Conservation (phyloP, 2,329 filamentous ascomycete genomes). For the Graphilbum sp. region DNA sequence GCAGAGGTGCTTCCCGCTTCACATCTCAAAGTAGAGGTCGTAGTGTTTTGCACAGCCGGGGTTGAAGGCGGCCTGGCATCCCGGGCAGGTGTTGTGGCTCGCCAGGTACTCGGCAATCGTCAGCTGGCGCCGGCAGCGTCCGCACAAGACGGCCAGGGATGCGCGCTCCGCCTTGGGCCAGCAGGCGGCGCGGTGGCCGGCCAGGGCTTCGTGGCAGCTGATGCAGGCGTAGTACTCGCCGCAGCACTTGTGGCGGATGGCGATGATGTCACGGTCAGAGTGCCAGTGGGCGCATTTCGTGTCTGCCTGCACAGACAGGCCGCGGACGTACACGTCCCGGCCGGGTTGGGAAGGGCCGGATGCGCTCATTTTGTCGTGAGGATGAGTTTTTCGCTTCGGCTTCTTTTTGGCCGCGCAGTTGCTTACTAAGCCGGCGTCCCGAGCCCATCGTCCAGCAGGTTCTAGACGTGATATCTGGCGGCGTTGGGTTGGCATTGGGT, state of each 20-base stretch:
- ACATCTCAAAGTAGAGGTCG: conserved; percentile 5
- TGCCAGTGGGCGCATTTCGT: conserved; percentile 6
- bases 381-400: no score
- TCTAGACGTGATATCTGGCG: no score
- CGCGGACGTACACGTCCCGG: no score
- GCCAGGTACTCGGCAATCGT: conserved; percentile 4
- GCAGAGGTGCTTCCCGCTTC: conserved; percentile 14
- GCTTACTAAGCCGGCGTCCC: no score
- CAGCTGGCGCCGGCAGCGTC: conserved; percentile 2
- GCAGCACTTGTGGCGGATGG: conserved; percentile 7
- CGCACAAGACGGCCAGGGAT: conserved; percentile 2
- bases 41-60: conserved; percentile 6
- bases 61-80: conserved; percentile 3
- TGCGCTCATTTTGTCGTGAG: no score
- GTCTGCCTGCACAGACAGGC: conserved; percentile 1
- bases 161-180: conserved; percentile 2
- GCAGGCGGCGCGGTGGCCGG: not conserved
- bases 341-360: no score
- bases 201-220: conserved; percentile 5
- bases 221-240: conserved; percentile 6
- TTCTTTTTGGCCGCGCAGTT: no score
- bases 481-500: no score
- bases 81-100: conserved; percentile 2
- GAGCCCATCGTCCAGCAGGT: no score
- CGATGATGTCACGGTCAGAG: conserved; percentile 6